Evolutionary conservation across 345 rosid genomes (phyloP).

Genomic region (Murraya koenigii): DNA sequence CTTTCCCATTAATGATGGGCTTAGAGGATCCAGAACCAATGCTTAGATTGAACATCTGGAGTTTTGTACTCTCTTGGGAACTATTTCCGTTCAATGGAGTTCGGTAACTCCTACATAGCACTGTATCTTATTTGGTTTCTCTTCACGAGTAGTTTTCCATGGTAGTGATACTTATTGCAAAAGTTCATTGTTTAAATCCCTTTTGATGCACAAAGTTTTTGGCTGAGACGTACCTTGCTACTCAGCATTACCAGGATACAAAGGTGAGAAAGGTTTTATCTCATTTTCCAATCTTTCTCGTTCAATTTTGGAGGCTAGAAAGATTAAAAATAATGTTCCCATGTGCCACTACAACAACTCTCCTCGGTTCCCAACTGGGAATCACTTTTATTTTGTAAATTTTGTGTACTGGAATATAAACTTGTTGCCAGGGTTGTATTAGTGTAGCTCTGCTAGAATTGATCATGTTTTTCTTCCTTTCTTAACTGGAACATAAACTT

Average conservation of each 20-base stretch:
- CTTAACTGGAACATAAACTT: not conserved
- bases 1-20: slow-evolving; percentile 13
- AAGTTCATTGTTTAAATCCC: not conserved
- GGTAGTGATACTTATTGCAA: not conserved
- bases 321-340: not conserved
- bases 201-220: not conserved
- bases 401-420: not conserved
- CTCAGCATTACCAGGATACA: not conserved
- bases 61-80: slow-evolving; percentile 48
- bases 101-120: slow-evolving; percentile 36
- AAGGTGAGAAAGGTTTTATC: not conserved
- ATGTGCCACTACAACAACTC: not conserved
- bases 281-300: not conserved
- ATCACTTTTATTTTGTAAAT: not conserved
- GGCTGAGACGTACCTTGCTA: not conserved
- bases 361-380: not conserved
- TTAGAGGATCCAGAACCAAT: slow-evolving; percentile 24
- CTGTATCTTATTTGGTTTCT: not conserved
- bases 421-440: too few species aligned
- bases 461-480: not conserved
- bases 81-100: slow-evolving; percentile 36
- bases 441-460: not conserved
- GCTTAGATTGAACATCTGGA: slow-evolving; percentile 36
- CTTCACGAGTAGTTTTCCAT: not conserved
- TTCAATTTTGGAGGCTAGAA: not conserved